These are phyloP conservation scores for Rhododendron molle DNA, from an alignment of 148 eudicot genomes.

Conservation along the genomic window DNA sequence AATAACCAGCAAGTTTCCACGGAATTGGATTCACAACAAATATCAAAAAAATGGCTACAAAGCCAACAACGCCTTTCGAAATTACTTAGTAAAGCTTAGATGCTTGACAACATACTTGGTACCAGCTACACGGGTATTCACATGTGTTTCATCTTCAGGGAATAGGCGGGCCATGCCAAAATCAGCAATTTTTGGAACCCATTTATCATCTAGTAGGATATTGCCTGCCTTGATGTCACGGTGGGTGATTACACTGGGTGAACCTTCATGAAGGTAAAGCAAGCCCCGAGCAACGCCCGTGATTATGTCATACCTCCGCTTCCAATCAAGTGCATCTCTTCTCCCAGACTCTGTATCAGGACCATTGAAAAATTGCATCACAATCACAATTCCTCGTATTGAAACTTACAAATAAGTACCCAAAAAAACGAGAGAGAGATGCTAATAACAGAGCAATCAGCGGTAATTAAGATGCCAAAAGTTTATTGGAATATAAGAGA, in stretches of 20 bases:
- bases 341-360: slow-evolving; percentile 38
- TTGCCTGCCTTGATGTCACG: slow-evolving; percentile 91
- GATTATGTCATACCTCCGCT: slow-evolving; percentile 55
- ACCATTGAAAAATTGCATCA: neutral
- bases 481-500: neutral
- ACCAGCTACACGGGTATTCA: slow-evolving; percentile 86
- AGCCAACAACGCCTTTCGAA: neutral
- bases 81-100: neutral
- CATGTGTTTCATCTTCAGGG: slow-evolving; percentile 82
- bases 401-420: neutral
- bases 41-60: neutral
- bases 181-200: slow-evolving; percentile 92
- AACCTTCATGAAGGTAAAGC: slow-evolving; percentile 79
- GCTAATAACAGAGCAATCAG: neutral
- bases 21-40: neutral
- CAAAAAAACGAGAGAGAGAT: neutral
- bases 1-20: neutral
- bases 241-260: slow-evolving; percentile 65
- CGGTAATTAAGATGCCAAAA: neutral
- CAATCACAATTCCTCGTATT: neutral
- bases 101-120: slow-evolving; percentile 58
- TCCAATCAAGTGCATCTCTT: slow-evolving; percentile 64
- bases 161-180: slow-evolving; percentile 90
- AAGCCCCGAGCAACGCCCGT: slow-evolving; percentile 67
- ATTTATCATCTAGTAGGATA: slow-evolving; percentile 73